phyloP scores from a whole-genome alignment of 305 asterid species.

The Andrographis paniculata region DNA sequence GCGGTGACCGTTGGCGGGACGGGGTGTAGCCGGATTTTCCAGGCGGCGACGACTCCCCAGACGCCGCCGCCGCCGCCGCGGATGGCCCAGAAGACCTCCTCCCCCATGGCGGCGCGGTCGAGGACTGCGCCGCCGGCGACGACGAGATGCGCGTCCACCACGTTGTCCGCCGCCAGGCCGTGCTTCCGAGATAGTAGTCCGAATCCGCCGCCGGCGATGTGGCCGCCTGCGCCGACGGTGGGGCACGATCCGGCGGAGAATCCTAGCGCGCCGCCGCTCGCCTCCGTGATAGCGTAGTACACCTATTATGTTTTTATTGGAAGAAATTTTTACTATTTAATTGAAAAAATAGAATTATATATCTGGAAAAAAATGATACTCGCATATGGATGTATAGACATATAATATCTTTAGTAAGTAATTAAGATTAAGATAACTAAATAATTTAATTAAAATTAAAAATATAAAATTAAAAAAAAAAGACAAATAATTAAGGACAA shows the following conservation, averaged over 20 bases:
- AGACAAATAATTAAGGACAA: too few relatives aligned
- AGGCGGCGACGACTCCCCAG: constrained; percentile 60
- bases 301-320: too few relatives aligned
- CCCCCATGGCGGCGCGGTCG: constrained; percentile 42
- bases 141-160: constrained; percentile 38
- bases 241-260: constrained; percentile 47
- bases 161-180: constrained; percentile 51
- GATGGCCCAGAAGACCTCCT: constrained; percentile 77
- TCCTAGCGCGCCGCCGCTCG: constrained; percentile 22
- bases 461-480: too few relatives aligned
- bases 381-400: too few relatives aligned
- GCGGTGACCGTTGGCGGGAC: constrained; percentile 41
- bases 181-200: constrained; percentile 31
- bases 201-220: constrained; percentile 44
- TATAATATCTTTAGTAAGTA: too few relatives aligned
- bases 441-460: too few relatives aligned
- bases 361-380: too few relatives aligned
- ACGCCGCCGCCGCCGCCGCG: constrained; percentile 89
- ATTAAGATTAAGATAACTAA: too few relatives aligned
- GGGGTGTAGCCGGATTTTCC: constrained; percentile 45
- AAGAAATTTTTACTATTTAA: too few relatives aligned
- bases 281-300: constrained; percentile 24
- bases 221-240: constrained; percentile 46
- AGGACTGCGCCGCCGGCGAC: constrained; percentile 44
- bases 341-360: too few relatives aligned